These are phyloP conservation scores for Comarum palustre DNA, from an alignment of 306 rosid genomes.

Conservation along the genomic window DNA sequence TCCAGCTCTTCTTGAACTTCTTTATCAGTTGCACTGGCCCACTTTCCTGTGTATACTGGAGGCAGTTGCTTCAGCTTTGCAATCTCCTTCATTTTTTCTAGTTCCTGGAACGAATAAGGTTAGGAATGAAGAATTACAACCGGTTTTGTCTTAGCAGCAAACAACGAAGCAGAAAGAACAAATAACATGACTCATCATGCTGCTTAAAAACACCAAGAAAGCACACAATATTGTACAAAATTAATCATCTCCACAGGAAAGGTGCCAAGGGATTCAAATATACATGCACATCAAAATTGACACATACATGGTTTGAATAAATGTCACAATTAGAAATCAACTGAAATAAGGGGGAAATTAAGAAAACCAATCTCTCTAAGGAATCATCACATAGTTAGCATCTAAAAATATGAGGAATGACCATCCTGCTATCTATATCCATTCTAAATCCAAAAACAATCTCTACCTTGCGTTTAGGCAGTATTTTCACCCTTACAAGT, in stretches of 20 bases:
- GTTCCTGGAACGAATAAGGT: constrained; percentile 48
- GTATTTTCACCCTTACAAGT: not conserved
- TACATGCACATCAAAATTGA: not conserved
- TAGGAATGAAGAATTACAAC: constrained; percentile 3
- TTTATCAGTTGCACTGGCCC: constrained; percentile 63
- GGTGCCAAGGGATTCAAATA: not conserved
- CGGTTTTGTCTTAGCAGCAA: not conserved
- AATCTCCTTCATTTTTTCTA: constrained; percentile 88
- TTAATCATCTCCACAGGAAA: not conserved
- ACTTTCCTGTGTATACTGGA: constrained; percentile 84
- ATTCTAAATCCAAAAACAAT: not conserved
- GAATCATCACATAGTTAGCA: not conserved
- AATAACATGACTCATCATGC: not conserved
- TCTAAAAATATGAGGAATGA: not conserved
- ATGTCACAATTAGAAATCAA: not conserved
- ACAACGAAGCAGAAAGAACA: not conserved
- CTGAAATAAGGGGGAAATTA: not conserved
- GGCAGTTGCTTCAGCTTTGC: constrained; percentile 74
- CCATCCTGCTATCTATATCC: not conserved
- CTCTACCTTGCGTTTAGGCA: not conserved
- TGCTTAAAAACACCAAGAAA: not conserved
- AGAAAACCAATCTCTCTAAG: not conserved
- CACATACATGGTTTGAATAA: not conserved
- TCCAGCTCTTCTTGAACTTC: constrained; percentile 68
- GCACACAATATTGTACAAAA: not conserved